Percentiles rank a stretch among this genome's conserved stretches.
Evolutionary conservation across 345 rosid genomes (phyloP).

Genomic region (Aquilaria sinensis): DNA sequence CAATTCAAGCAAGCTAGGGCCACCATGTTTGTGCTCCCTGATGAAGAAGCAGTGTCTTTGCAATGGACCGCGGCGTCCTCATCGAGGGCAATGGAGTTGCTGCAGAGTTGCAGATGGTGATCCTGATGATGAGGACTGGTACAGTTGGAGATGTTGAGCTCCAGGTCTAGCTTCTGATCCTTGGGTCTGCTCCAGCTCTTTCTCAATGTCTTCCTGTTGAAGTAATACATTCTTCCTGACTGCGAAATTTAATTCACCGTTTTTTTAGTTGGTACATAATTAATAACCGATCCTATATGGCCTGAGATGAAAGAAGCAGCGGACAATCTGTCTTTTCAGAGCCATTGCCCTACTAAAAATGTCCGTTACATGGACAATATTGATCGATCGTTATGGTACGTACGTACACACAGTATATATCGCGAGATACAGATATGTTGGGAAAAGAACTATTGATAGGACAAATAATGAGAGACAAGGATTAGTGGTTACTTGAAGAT

Average conservation of each 20-base stretch:
- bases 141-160: constrained; percentile 34
- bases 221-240: constrained; percentile 47
- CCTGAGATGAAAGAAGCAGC: too few species aligned
- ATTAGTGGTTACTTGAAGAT: constrained; percentile 28
- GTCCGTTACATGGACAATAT: too few species aligned
- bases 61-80: too few species aligned
- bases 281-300: too few species aligned
- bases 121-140: neutral
- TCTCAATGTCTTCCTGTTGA: constrained; percentile 36
- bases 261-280: too few species aligned
- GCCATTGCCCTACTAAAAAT: too few species aligned
- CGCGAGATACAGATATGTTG: too few species aligned
- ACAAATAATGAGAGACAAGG: constrained; percentile 5
- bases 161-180: constrained; percentile 32
- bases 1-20: constrained; percentile 47
- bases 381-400: too few species aligned
- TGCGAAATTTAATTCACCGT: constrained; percentile 12
- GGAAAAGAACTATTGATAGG: neutral
- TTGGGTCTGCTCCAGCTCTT: constrained; percentile 39
- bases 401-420: too few species aligned
- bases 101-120: neutral
- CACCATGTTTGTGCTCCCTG: constrained; percentile 26
- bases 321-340: too few species aligned
- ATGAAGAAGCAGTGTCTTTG: constrained; percentile 6
- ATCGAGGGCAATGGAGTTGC: neutral